A percentile compares a stretch with the other conserved stretches of the same genome.
Conservation (phyloP, 345 rosid genomes). For the Psidium guajava region DNA sequence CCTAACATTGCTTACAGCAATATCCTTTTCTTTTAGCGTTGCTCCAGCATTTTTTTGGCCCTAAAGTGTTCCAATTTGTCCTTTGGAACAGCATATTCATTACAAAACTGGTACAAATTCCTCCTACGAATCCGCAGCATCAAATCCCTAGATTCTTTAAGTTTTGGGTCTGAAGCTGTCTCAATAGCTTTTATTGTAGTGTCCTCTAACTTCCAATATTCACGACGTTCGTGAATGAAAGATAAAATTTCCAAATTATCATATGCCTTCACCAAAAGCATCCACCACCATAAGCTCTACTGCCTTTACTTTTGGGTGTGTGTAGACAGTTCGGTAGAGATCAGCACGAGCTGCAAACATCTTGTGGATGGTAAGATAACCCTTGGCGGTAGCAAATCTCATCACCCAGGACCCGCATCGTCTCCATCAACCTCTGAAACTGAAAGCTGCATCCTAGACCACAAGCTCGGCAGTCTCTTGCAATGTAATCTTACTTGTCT, state of each 20-base stretch:
- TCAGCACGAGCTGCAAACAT: constrained; percentile 88
- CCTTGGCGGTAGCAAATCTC: constrained; percentile 96
- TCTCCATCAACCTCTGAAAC: constrained; percentile 80
- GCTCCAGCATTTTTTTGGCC: constrained; percentile 58
- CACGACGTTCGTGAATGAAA: constrained; percentile 53
- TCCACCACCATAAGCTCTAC: constrained; percentile 88
- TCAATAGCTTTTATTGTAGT: constrained; percentile 73
- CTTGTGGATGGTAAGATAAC: constrained; percentile 72
- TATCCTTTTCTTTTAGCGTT: constrained; percentile 60
- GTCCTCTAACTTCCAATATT: constrained; percentile 96
- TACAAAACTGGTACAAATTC: constrained; percentile 89
- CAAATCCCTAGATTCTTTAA: constrained; percentile 71
- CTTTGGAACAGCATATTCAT: constrained; percentile 90
- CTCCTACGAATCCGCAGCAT: constrained; percentile 79
- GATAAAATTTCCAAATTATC: constrained; percentile 50
- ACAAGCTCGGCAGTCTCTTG: constrained; percentile 90
- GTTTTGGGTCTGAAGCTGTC: constrained; percentile 58
- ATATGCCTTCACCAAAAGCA: constrained; percentile 71
- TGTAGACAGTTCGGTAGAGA: constrained; percentile 79
- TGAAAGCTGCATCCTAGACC: constrained; percentile 82
- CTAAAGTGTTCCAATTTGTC: constrained; percentile 72
- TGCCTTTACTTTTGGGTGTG: constrained; percentile 96
- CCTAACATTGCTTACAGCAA: constrained; percentile 68
- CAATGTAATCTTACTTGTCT: constrained; percentile 95
- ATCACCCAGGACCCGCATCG: constrained; percentile 75